A percentile compares a stretch with the other conserved stretches of the same genome.
Evolutionary conservation across 306 rosid genomes (phyloP).

Genomic region (Amphicarpaea edgeworthii): DNA sequence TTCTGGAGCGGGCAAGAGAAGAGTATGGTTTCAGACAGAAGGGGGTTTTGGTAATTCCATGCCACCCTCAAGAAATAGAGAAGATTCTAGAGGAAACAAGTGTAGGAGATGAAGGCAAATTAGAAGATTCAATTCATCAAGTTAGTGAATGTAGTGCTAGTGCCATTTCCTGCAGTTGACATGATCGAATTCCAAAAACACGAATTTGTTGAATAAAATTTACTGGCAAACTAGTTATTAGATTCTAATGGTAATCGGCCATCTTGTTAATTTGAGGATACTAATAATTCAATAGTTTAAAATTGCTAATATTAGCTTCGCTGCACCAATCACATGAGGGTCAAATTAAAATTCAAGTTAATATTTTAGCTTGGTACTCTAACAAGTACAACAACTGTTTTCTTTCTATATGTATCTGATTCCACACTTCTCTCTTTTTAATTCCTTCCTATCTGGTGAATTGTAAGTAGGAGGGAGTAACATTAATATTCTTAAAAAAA

Average conservation of each 20-base stretch:
- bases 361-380: neutral
- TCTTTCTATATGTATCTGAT: neutral
- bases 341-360: constrained; percentile 4
- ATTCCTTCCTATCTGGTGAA: neutral
- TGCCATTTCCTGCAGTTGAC: neutral
- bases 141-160: constrained; percentile 2
- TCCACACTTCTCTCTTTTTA: neutral
- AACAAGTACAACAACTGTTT: neutral
- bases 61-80: constrained; percentile 31
- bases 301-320: neutral
- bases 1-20: constrained; percentile 25
- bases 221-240: neutral
- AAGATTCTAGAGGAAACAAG: constrained; percentile 5
- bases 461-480: neutral
- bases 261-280: neutral
- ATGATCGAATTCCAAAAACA: neutral
- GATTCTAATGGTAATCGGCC: neutral
- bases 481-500: neutral
- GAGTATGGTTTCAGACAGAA: constrained; percentile 19
- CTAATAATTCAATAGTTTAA: neutral
- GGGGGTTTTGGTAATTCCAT: constrained; percentile 23
- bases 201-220: neutral
- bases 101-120: constrained; percentile 2
- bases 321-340: neutral
- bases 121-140: neutral